These are phyloP conservation scores for Aspergillus ostianus DNA, from an alignment of 495 filamentous ascomycete genomes.

Conservation along the genomic window DNA sequence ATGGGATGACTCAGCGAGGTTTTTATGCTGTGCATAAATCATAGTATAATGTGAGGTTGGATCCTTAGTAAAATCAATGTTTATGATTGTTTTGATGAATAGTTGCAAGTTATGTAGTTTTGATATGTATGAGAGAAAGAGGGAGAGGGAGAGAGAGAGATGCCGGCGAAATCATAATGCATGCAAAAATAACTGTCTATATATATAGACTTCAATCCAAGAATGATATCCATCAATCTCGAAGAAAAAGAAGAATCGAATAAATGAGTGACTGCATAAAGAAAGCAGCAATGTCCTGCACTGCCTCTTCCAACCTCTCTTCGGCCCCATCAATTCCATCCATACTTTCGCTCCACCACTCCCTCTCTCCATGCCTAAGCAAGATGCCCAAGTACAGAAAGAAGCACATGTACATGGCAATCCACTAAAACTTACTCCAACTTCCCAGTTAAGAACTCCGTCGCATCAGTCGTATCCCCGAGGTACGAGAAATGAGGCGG, in stretches of 20 bases:
- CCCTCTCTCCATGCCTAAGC: not conserved
- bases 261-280: not conserved
- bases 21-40: no score
- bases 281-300: not conserved
- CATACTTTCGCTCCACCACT: no score
- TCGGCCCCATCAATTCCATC: not conserved
- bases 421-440: not conserved
- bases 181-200: not conserved
- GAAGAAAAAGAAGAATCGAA: not conserved
- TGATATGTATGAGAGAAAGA: no score
- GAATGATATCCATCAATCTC: no score
- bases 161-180: not conserved
- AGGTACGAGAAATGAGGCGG: slow-evolving; percentile 49
- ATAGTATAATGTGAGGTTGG: no score
- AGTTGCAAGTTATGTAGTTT: no score
- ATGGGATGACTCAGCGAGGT: no score
- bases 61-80: no score
- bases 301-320: not conserved
- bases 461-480: slow-evolving; percentile 19
- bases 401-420: no score
- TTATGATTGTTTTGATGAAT: no score
- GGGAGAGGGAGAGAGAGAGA: no score
- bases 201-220: not conserved
- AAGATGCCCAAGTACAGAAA: not conserved
- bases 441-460: slow-evolving; percentile 20